Percentiles rank a stretch among this genome's conserved stretches.
Evolutionary conservation across 192 early-diverging fungal species (phyloP).

Genomic region (Geranomyces variabilis): DNA sequence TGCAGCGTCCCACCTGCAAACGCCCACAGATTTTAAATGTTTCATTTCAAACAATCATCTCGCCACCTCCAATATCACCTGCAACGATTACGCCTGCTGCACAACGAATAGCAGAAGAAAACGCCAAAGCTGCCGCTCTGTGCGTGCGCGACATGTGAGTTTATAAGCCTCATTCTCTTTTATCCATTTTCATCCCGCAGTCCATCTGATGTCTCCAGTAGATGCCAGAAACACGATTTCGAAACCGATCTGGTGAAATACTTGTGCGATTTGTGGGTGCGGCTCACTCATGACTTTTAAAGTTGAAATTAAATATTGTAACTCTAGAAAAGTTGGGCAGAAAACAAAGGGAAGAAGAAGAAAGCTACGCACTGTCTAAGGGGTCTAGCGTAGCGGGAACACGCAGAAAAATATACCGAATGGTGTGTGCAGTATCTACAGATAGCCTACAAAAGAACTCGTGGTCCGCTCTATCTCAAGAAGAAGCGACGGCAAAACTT

Average conservation of each 20-base stretch:
- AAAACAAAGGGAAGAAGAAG: too few relatives aligned
- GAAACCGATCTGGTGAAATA: constrained; percentile 10
- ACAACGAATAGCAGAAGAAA: neutral
- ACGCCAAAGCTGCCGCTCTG: neutral
- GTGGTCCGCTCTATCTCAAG: too few relatives aligned
- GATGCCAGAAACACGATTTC: constrained; percentile 1
- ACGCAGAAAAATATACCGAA: neutral
- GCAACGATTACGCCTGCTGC: neutral
- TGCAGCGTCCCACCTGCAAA: neutral
- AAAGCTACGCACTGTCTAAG: too few relatives aligned
- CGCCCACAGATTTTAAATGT: constrained; percentile 2
- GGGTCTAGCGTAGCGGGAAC: neutral
- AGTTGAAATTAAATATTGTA: too few relatives aligned
- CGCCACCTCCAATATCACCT: neutral
- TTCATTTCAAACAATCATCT: neutral
- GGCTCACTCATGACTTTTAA: constrained; percentile 4
- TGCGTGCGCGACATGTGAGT: constrained; percentile 6
- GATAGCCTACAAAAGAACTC: too few relatives aligned
- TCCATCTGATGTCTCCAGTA: neutral
- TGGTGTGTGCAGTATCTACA: too few relatives aligned
- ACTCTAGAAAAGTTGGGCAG: too few relatives aligned
- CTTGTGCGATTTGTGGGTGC: constrained; percentile 10
- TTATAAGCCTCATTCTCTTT: too few relatives aligned
- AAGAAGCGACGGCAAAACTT: too few relatives aligned
- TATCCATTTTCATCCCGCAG: neutral